phyloP scores from a whole-genome alignment of 805 yeast species.

The Candida stauntonica region DNA sequence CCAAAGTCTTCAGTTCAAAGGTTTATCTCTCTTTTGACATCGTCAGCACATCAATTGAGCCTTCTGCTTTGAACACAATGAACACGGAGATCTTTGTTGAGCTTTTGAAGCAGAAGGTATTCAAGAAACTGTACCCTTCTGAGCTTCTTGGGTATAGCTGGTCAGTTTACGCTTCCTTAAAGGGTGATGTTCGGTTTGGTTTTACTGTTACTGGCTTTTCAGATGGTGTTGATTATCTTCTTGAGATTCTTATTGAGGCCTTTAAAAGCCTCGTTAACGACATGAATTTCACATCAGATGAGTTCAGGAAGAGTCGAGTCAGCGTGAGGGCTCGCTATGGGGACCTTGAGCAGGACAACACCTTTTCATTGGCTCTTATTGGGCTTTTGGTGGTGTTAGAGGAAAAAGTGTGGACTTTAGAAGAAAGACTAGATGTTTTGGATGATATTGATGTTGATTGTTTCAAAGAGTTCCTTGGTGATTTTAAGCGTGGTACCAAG shows the following conservation, averaged over 20 bases:
- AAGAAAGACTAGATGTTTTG: conserved; percentile 51
- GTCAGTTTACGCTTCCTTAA: conserved; percentile 49
- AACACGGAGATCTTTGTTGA: conserved; percentile 52
- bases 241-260: conserved; percentile 32
- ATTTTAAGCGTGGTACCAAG: conserved; percentile 29
- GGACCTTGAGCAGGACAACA: conserved; percentile 37
- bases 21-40: conserved; percentile 45
- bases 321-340: conserved; percentile 44
- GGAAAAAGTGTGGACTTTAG: conserved; percentile 48
- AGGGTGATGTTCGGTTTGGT: conserved; percentile 49
- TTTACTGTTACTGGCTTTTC: conserved; percentile 53
- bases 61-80: conserved; percentile 38
- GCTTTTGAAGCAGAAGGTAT: conserved; percentile 38
- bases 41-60: conserved; percentile 26
- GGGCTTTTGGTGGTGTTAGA: conserved; percentile 53
- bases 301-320: conserved; percentile 44
- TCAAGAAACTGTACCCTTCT: conserved; percentile 45
- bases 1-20: conserved; percentile 28
- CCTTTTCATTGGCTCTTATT: conserved; percentile 45
- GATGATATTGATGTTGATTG: conserved; percentile 41
- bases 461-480: conserved; percentile 29
- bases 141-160: conserved; percentile 53
- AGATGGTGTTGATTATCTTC: conserved; percentile 33
- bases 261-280: conserved; percentile 25
- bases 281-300: conserved; percentile 25